A percentile compares a stretch with the other conserved stretches of the same genome.
These are phyloP conservation scores for Monosporascus sp. DNA, from an alignment of 2,329 filamentous ascomycete species.

Conservation along the genomic window DNA sequence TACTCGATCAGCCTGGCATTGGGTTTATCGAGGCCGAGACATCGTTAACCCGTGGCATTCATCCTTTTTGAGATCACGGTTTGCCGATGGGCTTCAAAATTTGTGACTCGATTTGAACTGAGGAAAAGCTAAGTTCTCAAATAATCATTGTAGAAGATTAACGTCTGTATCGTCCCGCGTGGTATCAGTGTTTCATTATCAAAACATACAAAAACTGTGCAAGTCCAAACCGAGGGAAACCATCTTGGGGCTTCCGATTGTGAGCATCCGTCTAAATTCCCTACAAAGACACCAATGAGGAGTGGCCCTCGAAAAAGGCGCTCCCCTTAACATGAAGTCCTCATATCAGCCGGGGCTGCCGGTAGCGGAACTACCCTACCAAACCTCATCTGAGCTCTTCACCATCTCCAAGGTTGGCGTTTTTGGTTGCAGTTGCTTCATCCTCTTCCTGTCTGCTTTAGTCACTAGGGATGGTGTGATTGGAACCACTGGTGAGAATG, in stretches of 20 bases:
- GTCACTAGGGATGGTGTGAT: conserved; percentile 72
- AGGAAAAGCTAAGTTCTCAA: background rate
- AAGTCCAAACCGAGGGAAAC: background rate
- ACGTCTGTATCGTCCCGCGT: background rate
- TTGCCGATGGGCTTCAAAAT: too few species aligned
- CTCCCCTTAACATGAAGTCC: background rate
- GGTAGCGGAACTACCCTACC: conserved; percentile 35
- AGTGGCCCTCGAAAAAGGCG: background rate
- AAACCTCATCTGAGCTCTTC: conserved; percentile 56
- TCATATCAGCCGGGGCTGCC: background rate
- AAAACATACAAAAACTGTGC: background rate
- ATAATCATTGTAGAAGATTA: background rate
- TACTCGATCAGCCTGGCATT: too few species aligned
- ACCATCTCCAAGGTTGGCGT: conserved; percentile 60
- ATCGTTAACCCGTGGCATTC: too few species aligned
- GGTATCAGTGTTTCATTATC: background rate
- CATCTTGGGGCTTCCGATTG: background rate
- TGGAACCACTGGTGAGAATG: conserved; percentile 68
- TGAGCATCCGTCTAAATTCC: background rate
- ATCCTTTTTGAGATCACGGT: too few species aligned
- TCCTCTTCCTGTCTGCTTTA: conserved; percentile 63
- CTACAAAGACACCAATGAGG: background rate
- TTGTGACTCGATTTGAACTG: too few species aligned
- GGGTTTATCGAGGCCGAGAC: too few species aligned
- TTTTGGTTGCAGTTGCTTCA: conserved; percentile 58